Percentiles rank a stretch among this genome's conserved stretches.
phyloP scores from a whole-genome alignment of 495 filamentous ascomycete species.

The Daldinia vernicosa region DNA sequence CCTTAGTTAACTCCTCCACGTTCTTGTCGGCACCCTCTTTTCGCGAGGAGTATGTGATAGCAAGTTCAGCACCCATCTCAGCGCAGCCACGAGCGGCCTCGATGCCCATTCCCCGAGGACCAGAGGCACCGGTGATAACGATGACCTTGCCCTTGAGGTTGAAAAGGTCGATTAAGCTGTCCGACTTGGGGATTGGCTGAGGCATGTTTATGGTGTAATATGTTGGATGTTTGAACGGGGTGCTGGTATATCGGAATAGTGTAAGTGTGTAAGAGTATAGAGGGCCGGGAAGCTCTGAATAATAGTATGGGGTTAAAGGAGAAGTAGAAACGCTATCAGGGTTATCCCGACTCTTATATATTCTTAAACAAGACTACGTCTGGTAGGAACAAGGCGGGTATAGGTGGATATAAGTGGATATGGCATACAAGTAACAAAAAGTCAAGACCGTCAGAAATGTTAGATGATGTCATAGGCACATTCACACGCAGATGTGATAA shows the following conservation, averaged over 20 bases:
- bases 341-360: not conserved
- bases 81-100: conserved; percentile 58
- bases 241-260: not conserved
- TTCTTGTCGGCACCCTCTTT: conserved; percentile 67
- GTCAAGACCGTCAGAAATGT: not conserved
- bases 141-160: conserved; percentile 64
- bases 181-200: conserved; percentile 45
- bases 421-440: not conserved
- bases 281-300: not conserved
- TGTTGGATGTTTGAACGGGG: not conserved
- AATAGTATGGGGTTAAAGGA: not conserved
- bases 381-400: conserved; percentile 1
- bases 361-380: not conserved
- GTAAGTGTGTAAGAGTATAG: not conserved
- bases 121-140: conserved; percentile 62
- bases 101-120: conserved; percentile 62
- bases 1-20: conserved; percentile 57
- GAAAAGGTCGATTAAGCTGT: conserved; percentile 54
- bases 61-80: conserved; percentile 60
- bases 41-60: conserved; percentile 58
- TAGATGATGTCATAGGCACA: conserved; percentile 24
- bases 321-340: not conserved
- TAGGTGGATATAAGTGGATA: conserved; percentile 23
- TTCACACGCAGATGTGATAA: conserved; percentile 2
- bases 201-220: conserved; percentile 38